Evolutionary conservation across 106 monocot genomes (phyloP).

Genomic region (Dendrobium officinale): DNA sequence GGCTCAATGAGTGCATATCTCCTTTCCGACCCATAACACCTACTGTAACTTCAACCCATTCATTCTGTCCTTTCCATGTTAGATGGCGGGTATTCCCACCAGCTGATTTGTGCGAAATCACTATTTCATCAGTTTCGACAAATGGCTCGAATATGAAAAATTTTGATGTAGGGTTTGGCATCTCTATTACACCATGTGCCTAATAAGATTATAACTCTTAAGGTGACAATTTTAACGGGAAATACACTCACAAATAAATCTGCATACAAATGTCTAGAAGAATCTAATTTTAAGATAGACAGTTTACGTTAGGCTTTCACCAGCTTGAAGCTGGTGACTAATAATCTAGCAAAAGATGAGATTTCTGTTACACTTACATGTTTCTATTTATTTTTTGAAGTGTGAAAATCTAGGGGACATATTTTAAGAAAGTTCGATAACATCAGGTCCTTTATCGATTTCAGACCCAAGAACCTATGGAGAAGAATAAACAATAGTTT

Average conservation of each 20-base stretch:
- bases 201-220: constrained; percentile 15
- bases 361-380: not conserved
- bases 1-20: constrained; percentile 65
- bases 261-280: not conserved
- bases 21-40: constrained; percentile 71
- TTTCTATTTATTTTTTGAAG: not conserved
- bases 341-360: constrained; percentile 1
- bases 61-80: constrained; percentile 51
- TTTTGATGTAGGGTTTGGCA: constrained; percentile 67
- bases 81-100: constrained; percentile 31
- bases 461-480: not conserved
- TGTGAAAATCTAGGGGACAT: not conserved
- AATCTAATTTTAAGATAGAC: not conserved
- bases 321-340: not conserved
- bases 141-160: constrained; percentile 82
- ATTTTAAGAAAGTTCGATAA: not conserved
- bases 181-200: constrained; percentile 94
- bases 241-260: not conserved
- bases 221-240: not conserved
- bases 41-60: constrained; percentile 93
- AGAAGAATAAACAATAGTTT: not conserved
- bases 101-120: constrained; percentile 49
- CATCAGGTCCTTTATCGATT: not conserved
- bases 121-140: constrained; percentile 84
- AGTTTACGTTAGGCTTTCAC: not conserved